phyloP scores from a whole-genome alignment of 345 rosid genomes.

The Eucalyptus brandiana region DNA sequence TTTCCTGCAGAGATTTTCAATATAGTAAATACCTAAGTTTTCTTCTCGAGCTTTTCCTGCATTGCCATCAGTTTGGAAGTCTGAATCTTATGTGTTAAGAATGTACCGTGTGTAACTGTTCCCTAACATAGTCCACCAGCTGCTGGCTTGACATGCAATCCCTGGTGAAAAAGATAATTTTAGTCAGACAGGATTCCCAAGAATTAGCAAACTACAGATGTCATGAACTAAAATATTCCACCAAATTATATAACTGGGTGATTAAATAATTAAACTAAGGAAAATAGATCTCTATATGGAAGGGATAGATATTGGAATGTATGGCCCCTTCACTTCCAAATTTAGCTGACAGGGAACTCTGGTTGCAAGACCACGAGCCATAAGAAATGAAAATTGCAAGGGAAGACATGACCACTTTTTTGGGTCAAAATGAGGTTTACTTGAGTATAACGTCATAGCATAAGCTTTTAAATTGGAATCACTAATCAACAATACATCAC shows the following conservation, averaged over 20 bases:
- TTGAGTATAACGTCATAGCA: background rate
- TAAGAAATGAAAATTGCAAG: background rate
- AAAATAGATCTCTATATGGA: background rate
- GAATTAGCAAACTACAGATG: background rate
- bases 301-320: background rate
- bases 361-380: background rate
- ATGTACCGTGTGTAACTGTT: slow-evolving; percentile 53
- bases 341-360: background rate
- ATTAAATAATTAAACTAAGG: background rate
- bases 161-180: slow-evolving; percentile 22
- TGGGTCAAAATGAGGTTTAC: background rate
- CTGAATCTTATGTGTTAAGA: too few species aligned
- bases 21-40: background rate
- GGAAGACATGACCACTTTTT: background rate
- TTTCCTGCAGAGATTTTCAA: slow-evolving; percentile 47
- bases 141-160: slow-evolving; percentile 97
- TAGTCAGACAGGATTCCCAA: background rate
- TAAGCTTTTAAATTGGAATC: background rate
- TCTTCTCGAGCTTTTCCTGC: background rate
- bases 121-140: slow-evolving; percentile 81
- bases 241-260: background rate
- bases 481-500: background rate
- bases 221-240: background rate
- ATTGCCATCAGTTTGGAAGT: background rate
- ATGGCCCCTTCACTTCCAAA: background rate